phyloP scores from a whole-genome alignment of 192 early-diverging fungal species.

The Rhizoclosmatium globosum region DNA sequence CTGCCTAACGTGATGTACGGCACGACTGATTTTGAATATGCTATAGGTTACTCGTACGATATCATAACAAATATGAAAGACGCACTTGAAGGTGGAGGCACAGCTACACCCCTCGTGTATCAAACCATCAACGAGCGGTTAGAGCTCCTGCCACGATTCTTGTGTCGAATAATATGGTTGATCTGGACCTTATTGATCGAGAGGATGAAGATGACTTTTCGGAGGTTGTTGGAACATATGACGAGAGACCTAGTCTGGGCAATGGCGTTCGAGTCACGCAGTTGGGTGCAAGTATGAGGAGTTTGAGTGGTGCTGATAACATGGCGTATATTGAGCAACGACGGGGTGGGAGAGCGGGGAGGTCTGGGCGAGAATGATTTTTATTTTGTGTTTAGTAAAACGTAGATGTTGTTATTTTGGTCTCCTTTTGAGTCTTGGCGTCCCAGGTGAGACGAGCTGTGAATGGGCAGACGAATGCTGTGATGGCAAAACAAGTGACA shows the following conservation, averaged over 20 bases:
- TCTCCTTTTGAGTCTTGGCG: too few relatives aligned
- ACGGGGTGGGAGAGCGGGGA: slow-evolving; percentile 2
- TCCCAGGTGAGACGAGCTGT: too few relatives aligned
- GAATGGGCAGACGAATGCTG: too few relatives aligned
- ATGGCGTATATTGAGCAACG: slow-evolving; percentile 93
- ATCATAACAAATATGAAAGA: slow-evolving; percentile 79
- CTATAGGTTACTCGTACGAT: slow-evolving; percentile 91
- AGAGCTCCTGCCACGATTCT: slow-evolving; percentile 87
- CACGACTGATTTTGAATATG: slow-evolving; percentile 1
- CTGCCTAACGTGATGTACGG: not conserved
- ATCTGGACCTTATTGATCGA: slow-evolving; percentile 43
- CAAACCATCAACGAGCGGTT: slow-evolving; percentile 76
- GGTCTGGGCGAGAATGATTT: too few relatives aligned
- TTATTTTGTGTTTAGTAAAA: too few relatives aligned
- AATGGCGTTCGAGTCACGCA: slow-evolving; percentile 37
- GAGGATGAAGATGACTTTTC: slow-evolving; percentile 70
- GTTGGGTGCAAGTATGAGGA: slow-evolving; percentile 72
- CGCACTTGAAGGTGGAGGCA: slow-evolving; percentile 87
- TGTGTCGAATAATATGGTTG: slow-evolving; percentile 67
- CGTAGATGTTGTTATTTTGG: too few relatives aligned
- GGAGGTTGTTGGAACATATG: slow-evolving; percentile 34
- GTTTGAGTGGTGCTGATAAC: slow-evolving; percentile 86
- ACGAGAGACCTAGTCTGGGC: slow-evolving; percentile 35
- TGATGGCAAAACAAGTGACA: too few relatives aligned
- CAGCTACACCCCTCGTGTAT: slow-evolving; percentile 79